Evolutionary conservation across 768 basidiomycete species (phyloP).

Genomic region (Melanogaster broomeanus): DNA sequence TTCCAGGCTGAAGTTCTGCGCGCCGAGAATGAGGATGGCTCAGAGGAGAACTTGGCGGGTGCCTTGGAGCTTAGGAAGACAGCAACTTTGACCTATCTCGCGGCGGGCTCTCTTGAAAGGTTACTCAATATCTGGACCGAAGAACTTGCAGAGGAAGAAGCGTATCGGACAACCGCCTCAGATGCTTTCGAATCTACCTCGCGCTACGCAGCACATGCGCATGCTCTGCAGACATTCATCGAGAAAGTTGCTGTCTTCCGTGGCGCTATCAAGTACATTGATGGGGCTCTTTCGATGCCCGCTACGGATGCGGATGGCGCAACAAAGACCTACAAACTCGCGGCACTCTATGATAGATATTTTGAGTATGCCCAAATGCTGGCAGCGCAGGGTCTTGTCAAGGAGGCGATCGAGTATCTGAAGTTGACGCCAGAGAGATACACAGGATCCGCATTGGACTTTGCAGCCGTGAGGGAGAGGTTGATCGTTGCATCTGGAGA

Average conservation of each 20-base stretch:
- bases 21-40: slow-evolving; percentile 46
- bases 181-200: slow-evolving; percentile 46
- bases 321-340: slow-evolving; percentile 76
- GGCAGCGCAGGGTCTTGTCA: slow-evolving; percentile 85
- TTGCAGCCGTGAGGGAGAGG: slow-evolving; percentile 47
- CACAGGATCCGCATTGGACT: slow-evolving; percentile 53
- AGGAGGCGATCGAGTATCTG: slow-evolving; percentile 79
- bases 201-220: slow-evolving; percentile 76
- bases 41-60: slow-evolving; percentile 36
- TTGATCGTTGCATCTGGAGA: slow-evolving; percentile 42
- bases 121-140: slow-evolving; percentile 91
- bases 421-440: slow-evolving; percentile 80
- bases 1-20: slow-evolving; percentile 70
- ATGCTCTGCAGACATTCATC: slow-evolving; percentile 89
- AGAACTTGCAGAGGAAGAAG: slow-evolving; percentile 87
- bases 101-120: slow-evolving; percentile 85
- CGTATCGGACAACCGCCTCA: slow-evolving; percentile 41
- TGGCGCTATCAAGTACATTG: slow-evolving; percentile 77
- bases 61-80: slow-evolving; percentile 68
- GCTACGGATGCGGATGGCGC: slow-evolving; percentile 39
- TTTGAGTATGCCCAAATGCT: slow-evolving; percentile 95
- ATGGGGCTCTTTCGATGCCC: slow-evolving; percentile 58
- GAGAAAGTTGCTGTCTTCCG: slow-evolving; percentile 98
- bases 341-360: slow-evolving; percentile 87
- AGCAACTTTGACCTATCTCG: slow-evolving; percentile 91